These are phyloP conservation scores for Acanthamoeba castellanii DNA, from an alignment of 208 protist genomes.

Conservation along the genomic window DNA sequence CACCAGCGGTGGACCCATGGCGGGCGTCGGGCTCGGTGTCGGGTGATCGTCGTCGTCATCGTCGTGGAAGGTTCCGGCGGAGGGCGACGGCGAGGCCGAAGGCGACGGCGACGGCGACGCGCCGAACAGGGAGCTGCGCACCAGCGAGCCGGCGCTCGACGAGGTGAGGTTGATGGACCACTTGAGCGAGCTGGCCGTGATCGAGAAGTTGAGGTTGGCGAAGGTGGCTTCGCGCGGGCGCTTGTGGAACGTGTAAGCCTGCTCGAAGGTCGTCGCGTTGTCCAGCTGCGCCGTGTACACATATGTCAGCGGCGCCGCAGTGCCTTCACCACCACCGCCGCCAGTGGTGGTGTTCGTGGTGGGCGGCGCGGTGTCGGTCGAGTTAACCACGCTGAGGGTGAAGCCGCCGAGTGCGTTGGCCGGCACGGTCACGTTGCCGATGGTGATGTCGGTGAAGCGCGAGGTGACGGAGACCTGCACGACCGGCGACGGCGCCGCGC, in stretches of 20 bases:
- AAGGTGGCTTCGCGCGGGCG: neutral
- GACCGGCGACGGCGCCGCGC: neutral
- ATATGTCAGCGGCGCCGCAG: neutral
- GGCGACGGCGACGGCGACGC: neutral
- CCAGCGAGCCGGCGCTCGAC: neutral
- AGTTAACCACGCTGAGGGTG: neutral
- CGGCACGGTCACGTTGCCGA: neutral
- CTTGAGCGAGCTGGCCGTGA: slow-evolving; percentile 7
- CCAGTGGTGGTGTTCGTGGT: neutral
- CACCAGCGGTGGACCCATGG: neutral
- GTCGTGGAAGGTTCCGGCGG: neutral
- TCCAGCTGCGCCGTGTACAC: slow-evolving; percentile 13
- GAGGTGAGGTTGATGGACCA: slow-evolving; percentile 31
- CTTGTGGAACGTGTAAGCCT: neutral
- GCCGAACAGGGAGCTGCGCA: neutral
- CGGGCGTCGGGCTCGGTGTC: neutral
- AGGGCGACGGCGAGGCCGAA: neutral
- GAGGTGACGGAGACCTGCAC: neutral
- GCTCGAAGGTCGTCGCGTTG: neutral
- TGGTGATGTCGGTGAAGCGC: neutral
- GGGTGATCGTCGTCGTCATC: neutral
- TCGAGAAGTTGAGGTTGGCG: neutral
- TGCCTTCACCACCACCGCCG: neutral
- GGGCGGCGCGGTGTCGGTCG: neutral
- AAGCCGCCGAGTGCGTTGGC: neutral